Base-by-base conservation (phyloP, 192 early-diverging fungal species). In the Haplosporangium gracile region DNA sequence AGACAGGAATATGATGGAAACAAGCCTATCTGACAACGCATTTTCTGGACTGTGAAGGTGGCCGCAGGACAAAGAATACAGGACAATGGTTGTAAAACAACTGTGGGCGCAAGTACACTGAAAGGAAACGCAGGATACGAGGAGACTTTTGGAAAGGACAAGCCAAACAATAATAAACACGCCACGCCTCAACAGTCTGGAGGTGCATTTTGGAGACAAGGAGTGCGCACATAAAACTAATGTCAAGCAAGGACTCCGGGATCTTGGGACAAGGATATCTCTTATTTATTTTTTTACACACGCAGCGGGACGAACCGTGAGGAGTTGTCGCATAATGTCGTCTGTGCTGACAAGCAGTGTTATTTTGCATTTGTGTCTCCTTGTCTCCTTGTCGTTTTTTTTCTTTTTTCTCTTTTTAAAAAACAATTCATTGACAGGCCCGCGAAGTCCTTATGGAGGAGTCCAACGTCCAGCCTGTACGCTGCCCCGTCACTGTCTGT, bases 401-500 rank as follows among this genome's bases (percentile, higher is more conserved):
- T 7, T 81, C 70, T 63, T 69, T 32, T 26, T 16, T 42, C n/a
- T 51, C n/a, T 38, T 32, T 51, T 5, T 81, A 70, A 49, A 51
- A 22, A 16, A 24, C 7, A 40, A 40, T 71, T 4, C n/a, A 34
- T 57, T 15, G 18, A 77, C 24, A 90, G 79, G 98, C 98, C 70
- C 95, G 97, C 85, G 98, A 99, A 87, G 95, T 99, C 68, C 91
- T 99, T 26, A 94, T 96, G 90, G 94, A 97, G 88, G 98, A 99
- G 81, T 96, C 95, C 51, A 99, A 99, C 89, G 97, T 99, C 65
- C 98, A 99, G 88, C 98, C 97, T 36, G 98, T 99, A n/a, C 92
- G 94, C 74, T 94, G 97, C 76, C 98, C 98, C n/a, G 98, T 99
- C 40, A 99, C 97, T 68, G 97, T 99, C 63, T 98, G 97, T 89